These are phyloP conservation scores for Metschnikowia santaceciliae DNA, from an alignment of 805 yeast genomes.

Conservation along the genomic window DNA sequence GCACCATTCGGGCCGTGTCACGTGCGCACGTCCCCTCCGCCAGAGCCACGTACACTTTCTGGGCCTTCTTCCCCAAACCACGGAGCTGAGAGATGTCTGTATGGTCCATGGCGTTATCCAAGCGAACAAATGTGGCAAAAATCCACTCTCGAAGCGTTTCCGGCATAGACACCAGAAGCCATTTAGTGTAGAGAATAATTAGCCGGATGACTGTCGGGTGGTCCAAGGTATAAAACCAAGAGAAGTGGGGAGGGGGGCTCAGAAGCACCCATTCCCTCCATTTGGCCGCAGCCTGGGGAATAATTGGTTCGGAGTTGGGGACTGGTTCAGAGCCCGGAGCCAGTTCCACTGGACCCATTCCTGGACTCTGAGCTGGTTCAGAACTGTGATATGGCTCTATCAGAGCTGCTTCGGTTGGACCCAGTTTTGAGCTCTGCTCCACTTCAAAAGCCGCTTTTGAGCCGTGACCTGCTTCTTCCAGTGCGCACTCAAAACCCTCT, in stretches of 20 bases:
- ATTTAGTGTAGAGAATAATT: constrained; percentile 31
- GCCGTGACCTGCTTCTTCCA: neutral
- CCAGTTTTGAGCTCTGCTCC: neutral
- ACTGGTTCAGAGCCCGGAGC: no score
- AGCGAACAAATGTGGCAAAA: constrained; percentile 29
- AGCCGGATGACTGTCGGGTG: constrained; percentile 33
- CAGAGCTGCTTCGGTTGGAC: no score
- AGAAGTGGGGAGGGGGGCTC: constrained; percentile 27
- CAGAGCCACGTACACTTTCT: constrained; percentile 18
- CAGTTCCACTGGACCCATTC: no score
- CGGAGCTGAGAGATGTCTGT: constrained; percentile 33
- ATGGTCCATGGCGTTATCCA: constrained; percentile 33
- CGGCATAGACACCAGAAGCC: constrained; percentile 32
- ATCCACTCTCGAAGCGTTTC: constrained; percentile 33
- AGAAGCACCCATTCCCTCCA: constrained; percentile 31
- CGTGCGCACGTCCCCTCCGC: neutral
- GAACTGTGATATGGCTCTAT: no score
- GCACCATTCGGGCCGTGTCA: constrained; percentile 21
- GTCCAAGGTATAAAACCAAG: constrained; percentile 23
- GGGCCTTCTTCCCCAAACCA: constrained; percentile 37
- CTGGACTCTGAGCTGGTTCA: no score
- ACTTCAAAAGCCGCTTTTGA: neutral
- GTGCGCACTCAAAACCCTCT: neutral
- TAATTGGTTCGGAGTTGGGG: no score
- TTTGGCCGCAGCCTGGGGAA: constrained; percentile 18